phyloP scores from a whole-genome alignment of 305 asterid genomes.

The Coffea humblotiana region DNA sequence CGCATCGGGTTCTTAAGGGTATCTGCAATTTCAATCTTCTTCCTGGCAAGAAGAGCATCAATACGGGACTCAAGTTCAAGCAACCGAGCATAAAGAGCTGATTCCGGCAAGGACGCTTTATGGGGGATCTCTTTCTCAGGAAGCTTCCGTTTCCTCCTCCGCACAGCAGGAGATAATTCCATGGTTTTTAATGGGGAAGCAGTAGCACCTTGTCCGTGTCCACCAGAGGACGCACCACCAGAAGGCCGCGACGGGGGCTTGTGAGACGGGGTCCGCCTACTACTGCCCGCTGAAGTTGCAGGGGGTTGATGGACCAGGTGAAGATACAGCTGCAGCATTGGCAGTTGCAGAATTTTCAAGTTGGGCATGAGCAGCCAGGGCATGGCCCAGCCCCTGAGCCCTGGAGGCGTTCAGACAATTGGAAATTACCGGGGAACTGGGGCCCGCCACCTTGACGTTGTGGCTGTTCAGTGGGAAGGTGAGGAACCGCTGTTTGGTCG shows the following conservation, averaged over 20 bases:
- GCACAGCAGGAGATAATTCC: conserved; percentile 86
- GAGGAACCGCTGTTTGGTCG: conserved; percentile 15
- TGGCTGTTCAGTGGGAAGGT: conserved; percentile 42
- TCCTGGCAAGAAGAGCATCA: conserved; percentile 68
- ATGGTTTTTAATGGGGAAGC: conserved; percentile 88
- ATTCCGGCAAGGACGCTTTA: conserved; percentile 69
- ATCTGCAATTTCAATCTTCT: conserved; percentile 58
- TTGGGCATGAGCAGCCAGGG: conserved; percentile 28
- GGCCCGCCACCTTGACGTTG: conserved; percentile 49
- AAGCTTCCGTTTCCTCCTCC: conserved; percentile 61
- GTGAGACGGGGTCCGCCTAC: conserved; percentile 41
- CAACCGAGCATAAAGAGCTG: conserved; percentile 73
- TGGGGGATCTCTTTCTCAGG: conserved; percentile 66
- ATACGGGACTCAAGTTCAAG: conserved; percentile 72
- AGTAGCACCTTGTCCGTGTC: conserved; percentile 50
- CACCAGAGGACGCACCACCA: conserved; percentile 51
- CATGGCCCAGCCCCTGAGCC: conserved; percentile 37
- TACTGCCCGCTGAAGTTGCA: conserved; percentile 40
- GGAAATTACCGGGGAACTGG: conserved; percentile 67
- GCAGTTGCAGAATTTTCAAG: conserved; percentile 28
- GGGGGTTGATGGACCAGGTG: conserved; percentile 61
- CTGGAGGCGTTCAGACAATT: conserved; percentile 52
- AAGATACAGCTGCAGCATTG: conserved; percentile 34
- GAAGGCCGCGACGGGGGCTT: conserved; percentile 76
- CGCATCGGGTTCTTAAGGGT: conserved; percentile 42